Base-by-base conservation (phyloP, 2,329 filamentous ascomycete species). In the Ilyonectria robusta region DNA sequence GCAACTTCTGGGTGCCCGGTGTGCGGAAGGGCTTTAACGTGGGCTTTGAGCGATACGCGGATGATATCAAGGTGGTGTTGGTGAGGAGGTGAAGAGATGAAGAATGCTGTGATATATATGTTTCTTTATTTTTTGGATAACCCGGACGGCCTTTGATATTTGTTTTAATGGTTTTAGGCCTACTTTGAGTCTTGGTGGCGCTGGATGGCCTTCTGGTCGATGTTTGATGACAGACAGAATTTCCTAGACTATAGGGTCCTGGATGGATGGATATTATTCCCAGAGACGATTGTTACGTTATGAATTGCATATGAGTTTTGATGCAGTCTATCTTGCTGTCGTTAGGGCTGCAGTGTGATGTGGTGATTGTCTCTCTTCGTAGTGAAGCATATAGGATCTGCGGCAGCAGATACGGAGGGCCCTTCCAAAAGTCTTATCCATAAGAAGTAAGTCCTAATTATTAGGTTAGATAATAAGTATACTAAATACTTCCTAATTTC, bases 11-110 rank as follows among this genome's bases (percentile, higher is more conserved):
- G 6, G 73, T 69, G 19, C 77, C 77, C 5, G 66, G 44, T 17
- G 64, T 76, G 3, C 70, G 73, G 3, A 68, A 60, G 19, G 77
- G 75, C 0, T 76, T 76, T 26, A 78, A 77, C 7, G 71, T 78
- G n/a, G 77, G 77, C 0, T 79, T 78, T 65, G 77, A 78, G 69
- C 70, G 76, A 1, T 77, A 75, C 8, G 73, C 66, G 1, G 75
- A 72, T 11, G 77, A 78, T 48, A 72, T 78, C 26, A 72, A 67
- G 26, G 76, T 76, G 6, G 56, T 68, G 13, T 61, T 78, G 19
- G 73, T 59, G 13, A 75, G 65, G 58, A 71, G 67, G 29, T 21
- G 35, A 64, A 37, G 40, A 29, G 8, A 17, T 42, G 40, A 42
- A n/a, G 55, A 71, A 23, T 21, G 50, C 56, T n/a, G 40, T 46